A percentile compares a stretch with the other conserved stretches of the same genome.
Conservation (phyloP, 2,329 filamentous ascomycete genomes). For the Tolypocladium sp. region DNA sequence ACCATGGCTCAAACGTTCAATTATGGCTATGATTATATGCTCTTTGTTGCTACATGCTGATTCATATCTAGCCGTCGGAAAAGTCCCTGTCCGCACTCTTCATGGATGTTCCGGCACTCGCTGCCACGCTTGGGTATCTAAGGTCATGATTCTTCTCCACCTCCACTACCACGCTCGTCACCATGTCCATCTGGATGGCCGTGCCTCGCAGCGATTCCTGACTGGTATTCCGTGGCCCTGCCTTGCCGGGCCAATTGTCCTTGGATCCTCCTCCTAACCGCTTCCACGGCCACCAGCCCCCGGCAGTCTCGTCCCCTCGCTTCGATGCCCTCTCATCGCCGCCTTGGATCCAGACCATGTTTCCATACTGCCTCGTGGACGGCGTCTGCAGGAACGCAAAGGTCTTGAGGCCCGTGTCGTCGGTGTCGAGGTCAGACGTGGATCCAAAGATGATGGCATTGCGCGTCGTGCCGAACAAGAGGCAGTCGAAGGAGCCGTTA, state of each 20-base stretch:
- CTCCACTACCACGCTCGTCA: conserved; percentile 33
- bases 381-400: conserved; percentile 40
- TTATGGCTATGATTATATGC: neutral
- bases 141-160: conserved; percentile 17
- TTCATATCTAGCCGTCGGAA: neutral
- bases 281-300: conserved; percentile 19
- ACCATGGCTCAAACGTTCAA: neutral
- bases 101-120: conserved; percentile 15
- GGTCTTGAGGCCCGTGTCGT: conserved; percentile 40
- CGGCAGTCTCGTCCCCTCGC: conserved; percentile 6
- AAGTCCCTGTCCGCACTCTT: conserved; percentile 17
- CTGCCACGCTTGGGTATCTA: conserved; percentile 13
- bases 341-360: conserved; percentile 29
- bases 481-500: conserved; percentile 46
- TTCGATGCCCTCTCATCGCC: conserved; percentile 7
- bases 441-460: conserved; percentile 41
- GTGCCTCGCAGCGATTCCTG: conserved; percentile 23
- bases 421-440: conserved; percentile 23
- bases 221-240: conserved; percentile 12
- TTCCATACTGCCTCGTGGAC: conserved; percentile 26
- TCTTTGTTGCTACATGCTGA: neutral
- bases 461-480: conserved; percentile 43
- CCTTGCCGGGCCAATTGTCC: conserved; percentile 5
- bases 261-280: conserved; percentile 4
- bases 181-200: conserved; percentile 34